phyloP scores from a whole-genome alignment of 2,329 filamentous ascomycete species.

The Thermoascus crustaceus region DNA sequence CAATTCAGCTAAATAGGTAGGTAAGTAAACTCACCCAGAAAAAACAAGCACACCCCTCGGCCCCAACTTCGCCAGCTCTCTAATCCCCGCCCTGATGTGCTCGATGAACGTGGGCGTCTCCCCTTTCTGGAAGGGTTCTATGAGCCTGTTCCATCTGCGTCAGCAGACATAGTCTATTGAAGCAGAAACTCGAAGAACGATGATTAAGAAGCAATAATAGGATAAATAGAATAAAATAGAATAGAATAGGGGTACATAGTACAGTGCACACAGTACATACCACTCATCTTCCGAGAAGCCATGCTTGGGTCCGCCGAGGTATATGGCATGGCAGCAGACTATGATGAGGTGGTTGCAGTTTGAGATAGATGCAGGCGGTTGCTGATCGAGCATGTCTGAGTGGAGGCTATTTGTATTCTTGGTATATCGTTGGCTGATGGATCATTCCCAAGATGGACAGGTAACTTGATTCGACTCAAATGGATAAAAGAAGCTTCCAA shows the following conservation, averaged over 20 bases:
- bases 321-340: slow-evolving; percentile 80
- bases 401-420: background rate
- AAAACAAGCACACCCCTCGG: slow-evolving; percentile 40
- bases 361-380: background rate
- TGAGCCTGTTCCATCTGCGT: slow-evolving; percentile 56
- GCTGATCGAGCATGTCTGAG: background rate
- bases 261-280: slow-evolving; percentile 33
- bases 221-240: no score
- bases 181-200: no score
- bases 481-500: no score
- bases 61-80: slow-evolving; percentile 32
- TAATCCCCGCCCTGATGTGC: slow-evolving; percentile 61
- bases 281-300: slow-evolving; percentile 55
- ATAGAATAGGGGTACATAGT: no score
- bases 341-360: slow-evolving; percentile 54
- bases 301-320: slow-evolving; percentile 49
- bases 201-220: no score
- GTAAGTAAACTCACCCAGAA: slow-evolving; percentile 49
- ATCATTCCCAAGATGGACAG: no score
- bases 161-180: no score
- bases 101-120: slow-evolving; percentile 73
- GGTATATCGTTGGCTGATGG: no score
- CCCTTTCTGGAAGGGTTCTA: slow-evolving; percentile 67
- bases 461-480: no score
- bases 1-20: background rate